Evolutionary conservation across 2,329 filamentous ascomycete species (phyloP).

Genomic region (Fusarium redolens): DNA sequence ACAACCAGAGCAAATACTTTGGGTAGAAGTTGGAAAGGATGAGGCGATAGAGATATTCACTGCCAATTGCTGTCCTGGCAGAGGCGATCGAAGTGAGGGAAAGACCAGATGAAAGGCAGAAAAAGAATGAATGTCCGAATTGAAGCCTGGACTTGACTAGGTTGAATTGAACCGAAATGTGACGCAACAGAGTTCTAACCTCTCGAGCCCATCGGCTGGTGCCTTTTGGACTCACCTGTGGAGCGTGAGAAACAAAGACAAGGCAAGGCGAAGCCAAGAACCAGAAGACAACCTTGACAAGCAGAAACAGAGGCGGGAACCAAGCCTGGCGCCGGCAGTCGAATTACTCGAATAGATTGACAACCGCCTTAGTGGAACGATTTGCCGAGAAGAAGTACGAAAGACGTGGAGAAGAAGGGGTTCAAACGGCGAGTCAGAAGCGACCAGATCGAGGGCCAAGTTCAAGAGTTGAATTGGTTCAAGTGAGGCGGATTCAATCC

Average conservation of each 20-base stretch:
- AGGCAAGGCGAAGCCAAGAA: conserved; percentile 25
- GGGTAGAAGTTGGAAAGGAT: neutral
- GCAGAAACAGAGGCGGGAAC: conserved; percentile 25
- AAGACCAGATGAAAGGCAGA: conserved; percentile 9
- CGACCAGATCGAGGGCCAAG: conserved; percentile 35
- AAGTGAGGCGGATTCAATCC: conserved; percentile 31
- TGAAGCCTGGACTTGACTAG: neutral
- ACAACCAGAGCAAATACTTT: neutral
- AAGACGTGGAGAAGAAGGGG: conserved; percentile 32
- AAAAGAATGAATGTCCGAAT: neutral
- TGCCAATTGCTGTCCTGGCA: neutral
- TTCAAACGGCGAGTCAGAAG: conserved; percentile 36
- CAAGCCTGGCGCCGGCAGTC: conserved; percentile 36
- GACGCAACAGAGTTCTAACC: conserved; percentile 1
- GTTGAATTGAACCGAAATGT: conserved; percentile 9
- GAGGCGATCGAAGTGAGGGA: neutral
- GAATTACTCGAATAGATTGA: conserved; percentile 22
- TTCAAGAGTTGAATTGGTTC: conserved; percentile 32
- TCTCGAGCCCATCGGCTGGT: neutral
- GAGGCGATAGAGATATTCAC: neutral
- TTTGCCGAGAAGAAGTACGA: conserved; percentile 25
- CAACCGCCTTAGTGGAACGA: conserved; percentile 25
- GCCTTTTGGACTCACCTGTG: conserved; percentile 18
- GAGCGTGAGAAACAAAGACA: conserved; percentile 8
- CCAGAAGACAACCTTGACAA: conserved; percentile 4